Base-by-base conservation (phyloP, 768 basidiomycete species). In the Pholiota microspora region DNA sequence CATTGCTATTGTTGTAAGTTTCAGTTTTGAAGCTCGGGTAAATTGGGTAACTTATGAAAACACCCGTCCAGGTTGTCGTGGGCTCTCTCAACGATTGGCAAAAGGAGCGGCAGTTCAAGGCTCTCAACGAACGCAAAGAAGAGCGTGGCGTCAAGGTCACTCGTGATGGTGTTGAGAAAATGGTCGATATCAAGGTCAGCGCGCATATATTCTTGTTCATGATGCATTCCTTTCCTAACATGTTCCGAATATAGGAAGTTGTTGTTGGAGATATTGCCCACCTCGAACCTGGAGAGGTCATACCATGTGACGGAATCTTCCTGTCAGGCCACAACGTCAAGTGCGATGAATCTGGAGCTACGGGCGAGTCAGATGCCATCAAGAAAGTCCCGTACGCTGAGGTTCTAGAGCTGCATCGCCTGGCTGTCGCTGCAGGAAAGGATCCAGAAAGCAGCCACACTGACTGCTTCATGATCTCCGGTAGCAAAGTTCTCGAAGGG, bases 51-150 rank as follows among this genome's bases (percentile, higher is more conserved):
- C n/a, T 34, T 25, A 34, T 36, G 2, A 35, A 23, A 35, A 7
- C 9, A 23, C 44, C 45, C 32, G 49, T 7, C 32, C 56, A 89
- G 88, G 87, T 92, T 54, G 63, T 93, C 38, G 96, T 99, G 53
- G 96, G 96, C 27, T 94, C 94, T 10, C 61, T 98, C 40, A 98
- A 98, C 64, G 97, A 99, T 71, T 99, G 92, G 89, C 94, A 98
- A 71, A 98, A 98, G 71, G 97, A 99, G 70, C 86, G 86, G 1
- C 97, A 98, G 71, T 99, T 99, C 77, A 85, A 88, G 63, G 78
- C 76, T 16, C 81, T 99, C 36, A 98, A 98, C 65, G 91, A 89
- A 62, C 89, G 95, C 72, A 96, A 96, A 71, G 96, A 98, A 53
- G 97, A 96, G 61, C 89, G 97, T 24, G 83, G 80, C 4, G 85